Base-by-base conservation (phyloP, 352 stramenopile species). In the Detonula confervacea region DNA sequence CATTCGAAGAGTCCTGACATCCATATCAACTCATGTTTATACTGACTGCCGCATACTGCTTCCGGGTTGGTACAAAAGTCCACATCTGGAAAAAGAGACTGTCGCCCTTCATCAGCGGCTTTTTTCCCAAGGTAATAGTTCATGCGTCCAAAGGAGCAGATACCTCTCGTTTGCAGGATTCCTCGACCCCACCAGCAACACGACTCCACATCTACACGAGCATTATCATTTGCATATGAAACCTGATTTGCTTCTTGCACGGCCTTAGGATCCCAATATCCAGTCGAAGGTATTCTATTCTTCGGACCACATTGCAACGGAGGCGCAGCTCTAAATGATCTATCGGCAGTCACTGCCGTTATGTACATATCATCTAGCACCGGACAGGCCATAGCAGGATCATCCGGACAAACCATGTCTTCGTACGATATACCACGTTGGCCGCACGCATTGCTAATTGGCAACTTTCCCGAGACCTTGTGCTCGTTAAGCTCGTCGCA, bases 401-500 rank as follows among this genome's bases (percentile, higher is more conserved):
- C 60, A 27, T 62, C 42, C n/a, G 44, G 11, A 47, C 79, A 86
- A 30, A 29, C 33, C 63, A 82, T 67, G 51, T 82, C 73, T 61
- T 83, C 67, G 65, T 83, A 86, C 12, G 54, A 75, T n/a, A 71
- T 62, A 18, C 73, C 72, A 18, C 35, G 62, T 33, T 67, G 49
- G 7, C 74, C 74, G 22, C 33, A 42, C 33, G 5, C 11, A 56
- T 73, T 78, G 24, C 42, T 67, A 22, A 82, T 47, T 22, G 74
- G 57, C 27, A 71, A 57, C 52, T 73, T 73, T 20, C 51, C 67
- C 44, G 46, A 55, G 6, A 78, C 42, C 14, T 47, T 22, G 33
- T 87, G 24, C 42, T 76, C 64, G 39, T 74, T 80, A 12, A 61
- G 29, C 63, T 87, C 80, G 25, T 82, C 73, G 42, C 80, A 87